A percentile compares a stretch with the other conserved stretches of the same genome.
phyloP scores from a whole-genome alignment of 1,139 yeast genomes.

The Debaryomyces coudertii region DNA sequence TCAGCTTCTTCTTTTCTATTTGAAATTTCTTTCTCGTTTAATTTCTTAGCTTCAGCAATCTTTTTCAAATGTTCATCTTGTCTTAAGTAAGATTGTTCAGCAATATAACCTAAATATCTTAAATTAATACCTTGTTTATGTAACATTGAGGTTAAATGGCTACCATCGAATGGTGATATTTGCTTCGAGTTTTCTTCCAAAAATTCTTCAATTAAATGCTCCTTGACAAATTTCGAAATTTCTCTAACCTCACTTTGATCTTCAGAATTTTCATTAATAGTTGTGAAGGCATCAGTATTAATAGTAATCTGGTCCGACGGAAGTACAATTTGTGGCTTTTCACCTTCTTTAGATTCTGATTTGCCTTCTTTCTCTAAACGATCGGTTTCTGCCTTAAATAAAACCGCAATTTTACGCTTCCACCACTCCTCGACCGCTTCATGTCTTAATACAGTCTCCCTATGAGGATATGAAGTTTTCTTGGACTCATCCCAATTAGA shows the following conservation, averaged over 20 bases:
- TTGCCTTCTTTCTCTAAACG: conserved; percentile 50
- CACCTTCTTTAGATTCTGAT: conserved; percentile 33
- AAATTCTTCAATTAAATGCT: conserved; percentile 64
- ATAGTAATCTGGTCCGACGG: conserved; percentile 61
- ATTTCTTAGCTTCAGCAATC: conserved; percentile 24
- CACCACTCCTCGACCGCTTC: conserved; percentile 95
- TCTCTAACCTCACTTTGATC: conserved; percentile 68
- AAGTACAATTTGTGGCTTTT: conserved; percentile 55
- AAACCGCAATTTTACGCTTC: conserved; percentile 64
- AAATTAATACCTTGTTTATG: conserved; percentile 86
- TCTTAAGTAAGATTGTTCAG: conserved; percentile 26
- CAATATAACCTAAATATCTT: conserved; percentile 79
- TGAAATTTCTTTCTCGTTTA: conserved; percentile 29
- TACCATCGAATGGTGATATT: conserved; percentile 79
- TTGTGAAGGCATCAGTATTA: conserved; percentile 79
- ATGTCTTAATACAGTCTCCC: conserved; percentile 74
- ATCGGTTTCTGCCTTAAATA: conserved; percentile 54
- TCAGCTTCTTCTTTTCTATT: conserved; percentile 27
- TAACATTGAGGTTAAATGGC: conserved; percentile 65
- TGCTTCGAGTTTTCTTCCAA: conserved; percentile 57
- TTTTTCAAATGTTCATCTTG: conserved; percentile 28
- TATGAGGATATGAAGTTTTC: conserved; percentile 73
- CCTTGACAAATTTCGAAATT: conserved; percentile 64
- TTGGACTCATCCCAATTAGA: conserved; percentile 45
- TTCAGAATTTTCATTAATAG: conserved; percentile 43